Percentiles rank a stretch among this genome's conserved stretches.
These are phyloP conservation scores for Pochonia chlamydosporia DNA, from an alignment of 2,329 filamentous ascomycete genomes.

Conservation along the genomic window DNA sequence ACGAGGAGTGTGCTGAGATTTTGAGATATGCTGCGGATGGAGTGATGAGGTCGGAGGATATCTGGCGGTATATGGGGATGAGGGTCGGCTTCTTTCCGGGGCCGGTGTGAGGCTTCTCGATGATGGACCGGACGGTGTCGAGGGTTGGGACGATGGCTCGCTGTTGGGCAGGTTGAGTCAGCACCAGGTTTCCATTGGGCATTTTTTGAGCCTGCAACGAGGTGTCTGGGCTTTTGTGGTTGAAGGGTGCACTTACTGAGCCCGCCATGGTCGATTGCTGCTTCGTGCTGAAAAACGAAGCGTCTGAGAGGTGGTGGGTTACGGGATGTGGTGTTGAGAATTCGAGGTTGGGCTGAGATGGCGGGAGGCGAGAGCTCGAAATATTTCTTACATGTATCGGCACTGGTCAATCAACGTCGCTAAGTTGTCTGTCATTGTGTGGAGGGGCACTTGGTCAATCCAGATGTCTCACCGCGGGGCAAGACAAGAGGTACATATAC, in stretches of 20 bases:
- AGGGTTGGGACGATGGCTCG: constrained; percentile 39
- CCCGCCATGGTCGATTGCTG: constrained; percentile 19
- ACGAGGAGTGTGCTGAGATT: constrained; percentile 60
- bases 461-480: too few species aligned
- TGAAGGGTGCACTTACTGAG: constrained; percentile 16
- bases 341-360: background rate
- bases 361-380: background rate
- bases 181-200: background rate
- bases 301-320: background rate
- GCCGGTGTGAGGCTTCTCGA: constrained; percentile 28
- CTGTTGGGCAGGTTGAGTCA: constrained; percentile 18
- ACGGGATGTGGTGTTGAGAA: background rate
- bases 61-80: constrained; percentile 75
- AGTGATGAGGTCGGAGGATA: constrained; percentile 87
- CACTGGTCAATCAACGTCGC: too few species aligned
- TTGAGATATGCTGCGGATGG: constrained; percentile 95
- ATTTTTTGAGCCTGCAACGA: background rate
- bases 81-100: constrained; percentile 52
- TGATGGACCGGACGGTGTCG: constrained; percentile 38
- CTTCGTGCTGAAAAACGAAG: constrained; percentile 3
- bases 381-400: too few species aligned
- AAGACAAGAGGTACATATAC: too few species aligned
- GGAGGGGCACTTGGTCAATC: too few species aligned
- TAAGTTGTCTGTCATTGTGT: too few species aligned
- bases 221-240: too few species aligned